A percentile compares a stretch with the other conserved stretches of the same genome.
phyloP scores from a whole-genome alignment of 1,139 yeast species.

The Sugiyamaella paludigena region DNA sequence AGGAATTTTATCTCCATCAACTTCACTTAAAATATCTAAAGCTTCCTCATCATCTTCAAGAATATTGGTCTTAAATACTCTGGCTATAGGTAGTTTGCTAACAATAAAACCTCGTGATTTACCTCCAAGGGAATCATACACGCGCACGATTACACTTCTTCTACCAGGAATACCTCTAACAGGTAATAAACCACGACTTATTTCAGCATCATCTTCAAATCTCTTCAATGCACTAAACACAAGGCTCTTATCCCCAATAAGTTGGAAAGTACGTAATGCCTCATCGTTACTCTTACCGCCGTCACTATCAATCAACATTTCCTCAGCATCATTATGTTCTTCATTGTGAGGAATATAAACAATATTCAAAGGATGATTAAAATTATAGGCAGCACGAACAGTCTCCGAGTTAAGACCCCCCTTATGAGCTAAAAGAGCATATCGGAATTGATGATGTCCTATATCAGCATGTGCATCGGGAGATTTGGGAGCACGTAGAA shows the following conservation, averaged over 20 bases:
- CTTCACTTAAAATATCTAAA: constrained; percentile 34
- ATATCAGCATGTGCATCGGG: constrained; percentile 94
- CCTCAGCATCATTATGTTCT: constrained; percentile 7
- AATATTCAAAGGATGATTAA: constrained; percentile 56
- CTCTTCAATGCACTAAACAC: constrained; percentile 78
- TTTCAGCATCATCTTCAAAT: constrained; percentile 75
- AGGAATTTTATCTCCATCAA: constrained; percentile 40
- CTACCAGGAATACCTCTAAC: constrained; percentile 47
- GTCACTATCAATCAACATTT: constrained; percentile 15
- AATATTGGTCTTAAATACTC: constrained; percentile 61
- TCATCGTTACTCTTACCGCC: constrained; percentile 16
- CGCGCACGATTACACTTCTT: constrained; percentile 56
- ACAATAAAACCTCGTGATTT: constrained; percentile 51
- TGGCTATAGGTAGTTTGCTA: constrained; percentile 44
- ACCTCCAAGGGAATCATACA: constrained; percentile 89
- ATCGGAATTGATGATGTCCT: constrained; percentile 80
- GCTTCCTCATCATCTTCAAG: constrained; percentile 63
- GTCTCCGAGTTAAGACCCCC: constrained; percentile 64
- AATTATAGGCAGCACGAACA: constrained; percentile 73
- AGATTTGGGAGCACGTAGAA: constrained; percentile 81
- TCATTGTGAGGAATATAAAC: constrained; percentile 22
- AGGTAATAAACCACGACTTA: constrained; percentile 41
- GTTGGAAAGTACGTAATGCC: constrained; percentile 31
- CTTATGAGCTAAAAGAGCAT: constrained; percentile 78
- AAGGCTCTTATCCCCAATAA: constrained; percentile 53